phyloP scores from a whole-genome alignment of 192 early-diverging fungal species.

The Martensiomyces pterosporus region DNA sequence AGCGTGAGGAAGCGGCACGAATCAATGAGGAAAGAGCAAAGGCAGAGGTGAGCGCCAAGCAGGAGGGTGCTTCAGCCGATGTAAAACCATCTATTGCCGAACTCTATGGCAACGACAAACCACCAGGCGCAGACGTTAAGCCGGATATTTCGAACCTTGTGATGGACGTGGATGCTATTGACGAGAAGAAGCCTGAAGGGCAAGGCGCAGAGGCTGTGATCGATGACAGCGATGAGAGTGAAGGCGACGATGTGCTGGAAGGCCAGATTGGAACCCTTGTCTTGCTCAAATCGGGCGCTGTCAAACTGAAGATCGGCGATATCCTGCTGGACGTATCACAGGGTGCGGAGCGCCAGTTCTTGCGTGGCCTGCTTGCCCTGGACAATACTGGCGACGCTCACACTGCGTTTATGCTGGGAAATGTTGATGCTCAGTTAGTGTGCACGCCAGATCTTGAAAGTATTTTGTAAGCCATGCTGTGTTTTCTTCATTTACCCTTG shows the following conservation, averaged over 20 bases:
- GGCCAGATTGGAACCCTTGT: conserved; percentile 41
- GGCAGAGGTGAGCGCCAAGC: conserved; percentile 30
- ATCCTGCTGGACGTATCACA: conserved; percentile 39
- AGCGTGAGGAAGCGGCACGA: conserved; percentile 7
- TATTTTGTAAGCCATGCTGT: too few species aligned
- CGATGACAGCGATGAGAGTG: conserved; percentile 3
- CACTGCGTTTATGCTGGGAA: conserved; percentile 33
- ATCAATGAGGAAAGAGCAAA: conserved; percentile 12
- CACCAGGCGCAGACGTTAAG: not conserved
- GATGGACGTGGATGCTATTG: conserved; percentile 11
- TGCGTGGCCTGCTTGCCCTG: conserved; percentile 32
- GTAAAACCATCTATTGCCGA: conserved; percentile 21
- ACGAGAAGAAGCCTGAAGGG: not conserved
- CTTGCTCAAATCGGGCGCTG: conserved; percentile 37
- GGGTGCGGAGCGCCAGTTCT: conserved; percentile 40
- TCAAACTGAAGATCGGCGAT: conserved; percentile 31
- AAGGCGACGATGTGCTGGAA: conserved; percentile 8
- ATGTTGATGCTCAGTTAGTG: conserved; percentile 29
- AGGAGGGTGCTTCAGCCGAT: conserved; percentile 28
- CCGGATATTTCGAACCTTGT: not conserved
- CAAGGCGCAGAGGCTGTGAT: conserved; percentile 23
- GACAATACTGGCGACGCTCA: conserved; percentile 14
- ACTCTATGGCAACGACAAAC: conserved; percentile 3
- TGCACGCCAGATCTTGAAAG: conserved; percentile 46
- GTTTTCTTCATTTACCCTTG: too few species aligned